These are phyloP conservation scores for Rhodotorula diobovata DNA, from an alignment of 768 basidiomycete species.

Conservation along the genomic window DNA sequence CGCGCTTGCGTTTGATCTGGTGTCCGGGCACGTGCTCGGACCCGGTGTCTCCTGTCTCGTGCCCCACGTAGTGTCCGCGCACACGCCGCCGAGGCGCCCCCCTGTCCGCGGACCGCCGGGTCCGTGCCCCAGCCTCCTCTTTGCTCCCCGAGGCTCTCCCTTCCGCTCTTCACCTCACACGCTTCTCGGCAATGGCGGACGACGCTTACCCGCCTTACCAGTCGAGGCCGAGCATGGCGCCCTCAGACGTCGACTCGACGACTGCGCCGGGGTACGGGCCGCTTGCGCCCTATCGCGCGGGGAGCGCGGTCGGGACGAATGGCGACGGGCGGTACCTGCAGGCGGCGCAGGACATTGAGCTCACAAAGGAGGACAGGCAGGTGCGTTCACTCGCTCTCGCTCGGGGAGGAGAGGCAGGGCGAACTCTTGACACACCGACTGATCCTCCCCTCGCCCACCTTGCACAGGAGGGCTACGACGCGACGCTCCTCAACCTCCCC, in stretches of 20 bases:
- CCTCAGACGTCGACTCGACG: background rate
- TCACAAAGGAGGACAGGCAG: slow-evolving; percentile 23
- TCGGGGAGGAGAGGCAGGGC: background rate
- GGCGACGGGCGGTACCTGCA: background rate
- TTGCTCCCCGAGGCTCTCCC: background rate
- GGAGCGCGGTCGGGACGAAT: background rate
- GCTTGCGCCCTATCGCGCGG: background rate
- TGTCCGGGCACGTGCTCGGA: too few species aligned
- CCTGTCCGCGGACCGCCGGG: too few species aligned
- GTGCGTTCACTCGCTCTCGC: background rate
- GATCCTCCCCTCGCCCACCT: too few species aligned
- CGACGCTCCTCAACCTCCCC: slow-evolving; percentile 10
- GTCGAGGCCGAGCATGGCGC: too few species aligned
- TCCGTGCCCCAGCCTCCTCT: too few species aligned
- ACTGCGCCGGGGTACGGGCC: too few species aligned
- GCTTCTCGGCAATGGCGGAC: background rate
- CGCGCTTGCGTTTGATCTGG: too few species aligned
- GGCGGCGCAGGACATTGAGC: slow-evolving; percentile 1
- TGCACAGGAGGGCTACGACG: slow-evolving; percentile 28
- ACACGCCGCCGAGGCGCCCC: too few species aligned
- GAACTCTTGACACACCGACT: fast-evolving
- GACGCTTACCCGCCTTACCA: background rate
- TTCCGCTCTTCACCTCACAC: too few species aligned
- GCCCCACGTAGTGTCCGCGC: too few species aligned
- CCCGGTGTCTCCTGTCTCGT: too few species aligned